phyloP scores from a whole-genome alignment of 2,329 filamentous ascomycete species.

The Magnaporthiopsis poae region DNA sequence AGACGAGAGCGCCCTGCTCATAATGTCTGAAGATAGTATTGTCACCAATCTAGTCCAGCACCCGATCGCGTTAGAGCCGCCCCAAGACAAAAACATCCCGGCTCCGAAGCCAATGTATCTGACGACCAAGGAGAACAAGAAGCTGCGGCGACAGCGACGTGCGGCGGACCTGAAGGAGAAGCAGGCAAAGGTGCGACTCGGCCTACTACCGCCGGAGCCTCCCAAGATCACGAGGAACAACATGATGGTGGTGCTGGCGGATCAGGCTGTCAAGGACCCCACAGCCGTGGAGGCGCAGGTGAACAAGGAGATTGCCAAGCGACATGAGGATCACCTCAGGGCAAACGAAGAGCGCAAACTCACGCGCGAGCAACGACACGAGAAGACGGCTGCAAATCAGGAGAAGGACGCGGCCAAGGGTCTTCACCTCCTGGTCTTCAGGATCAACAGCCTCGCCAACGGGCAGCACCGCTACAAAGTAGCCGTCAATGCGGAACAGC shows the following conservation, averaged over 20 bases:
- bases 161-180: slow-evolving; percentile 92
- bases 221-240: slow-evolving; percentile 97
- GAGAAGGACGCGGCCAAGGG: slow-evolving; percentile 81
- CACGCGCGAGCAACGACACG: slow-evolving; percentile 74
- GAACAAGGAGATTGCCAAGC: slow-evolving; percentile 82
- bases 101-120: slow-evolving; percentile 83
- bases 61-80: slow-evolving; percentile 79
- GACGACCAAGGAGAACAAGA: slow-evolving; percentile 82
- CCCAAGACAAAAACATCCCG: slow-evolving; percentile 75
- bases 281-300: slow-evolving; percentile 93
- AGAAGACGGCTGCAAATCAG: slow-evolving; percentile 75
- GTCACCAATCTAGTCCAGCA: slow-evolving; percentile 88
- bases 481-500: slow-evolving; percentile 81
- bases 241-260: slow-evolving; percentile 90
- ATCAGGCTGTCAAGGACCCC: slow-evolving; percentile 85
- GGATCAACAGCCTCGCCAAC: slow-evolving; percentile 78
- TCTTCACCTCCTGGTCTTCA: slow-evolving; percentile 78
- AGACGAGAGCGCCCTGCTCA: slow-evolving; percentile 56
- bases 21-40: slow-evolving; percentile 70
- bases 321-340: slow-evolving; percentile 65
- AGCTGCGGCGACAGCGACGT: slow-evolving; percentile 77
- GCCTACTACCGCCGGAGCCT: slow-evolving; percentile 77
- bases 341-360: slow-evolving; percentile 78
- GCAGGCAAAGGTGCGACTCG: slow-evolving; percentile 88
- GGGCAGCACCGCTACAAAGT: slow-evolving; percentile 91